These are phyloP conservation scores for Medicago lupulina DNA, from an alignment of 306 rosid species.

Conservation along the genomic window DNA sequence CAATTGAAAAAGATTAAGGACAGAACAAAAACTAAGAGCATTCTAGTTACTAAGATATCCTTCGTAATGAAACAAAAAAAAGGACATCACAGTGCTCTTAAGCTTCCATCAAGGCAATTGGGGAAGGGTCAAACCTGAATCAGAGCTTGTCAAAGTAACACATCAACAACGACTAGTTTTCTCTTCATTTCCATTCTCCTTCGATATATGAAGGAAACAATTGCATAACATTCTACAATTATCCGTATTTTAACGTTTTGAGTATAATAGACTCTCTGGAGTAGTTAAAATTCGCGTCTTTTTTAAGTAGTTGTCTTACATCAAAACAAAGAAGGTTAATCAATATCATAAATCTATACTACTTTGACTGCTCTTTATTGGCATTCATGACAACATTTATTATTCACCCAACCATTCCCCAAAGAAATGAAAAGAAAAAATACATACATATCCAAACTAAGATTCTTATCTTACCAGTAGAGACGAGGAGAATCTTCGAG, in stretches of 20 bases:
- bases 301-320: neutral
- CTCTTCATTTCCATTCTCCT: too few species aligned
- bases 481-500: constrained; percentile 84
- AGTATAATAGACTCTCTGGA: neutral
- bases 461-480: constrained; percentile 69
- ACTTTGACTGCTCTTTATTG: constrained; percentile 10
- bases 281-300: neutral
- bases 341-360: neutral
- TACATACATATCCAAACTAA: constrained; percentile 3
- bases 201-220: neutral
- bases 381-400: constrained; percentile 11
- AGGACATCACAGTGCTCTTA: neutral
- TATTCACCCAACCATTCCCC: neutral
- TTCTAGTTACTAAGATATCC: neutral
- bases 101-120: neutral
- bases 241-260: neutral
- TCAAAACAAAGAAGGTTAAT: neutral
- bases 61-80: neutral
- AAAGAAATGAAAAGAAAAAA: neutral
- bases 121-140: neutral
- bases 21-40: neutral
- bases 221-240: neutral
- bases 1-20: neutral
- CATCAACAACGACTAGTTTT: neutral
- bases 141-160: constrained; percentile 4